phyloP scores from a whole-genome alignment of 306 rosid genomes.

The Lithocarpus polystachyus region DNA sequence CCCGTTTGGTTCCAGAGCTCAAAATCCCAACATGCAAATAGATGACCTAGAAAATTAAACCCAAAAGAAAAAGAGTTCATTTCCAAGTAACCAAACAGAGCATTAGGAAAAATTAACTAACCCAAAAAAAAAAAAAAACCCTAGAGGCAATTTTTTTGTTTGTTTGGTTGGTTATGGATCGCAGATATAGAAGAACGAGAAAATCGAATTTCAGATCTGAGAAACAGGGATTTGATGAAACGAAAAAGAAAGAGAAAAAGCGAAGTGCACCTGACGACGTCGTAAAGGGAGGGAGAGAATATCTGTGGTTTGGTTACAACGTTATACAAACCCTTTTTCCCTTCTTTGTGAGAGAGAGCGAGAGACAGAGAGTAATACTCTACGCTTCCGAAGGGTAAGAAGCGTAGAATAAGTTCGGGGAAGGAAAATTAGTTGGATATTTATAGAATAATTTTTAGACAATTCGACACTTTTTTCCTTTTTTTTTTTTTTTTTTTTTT shows the following conservation, averaged over 20 bases:
- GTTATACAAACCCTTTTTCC: too few relatives aligned
- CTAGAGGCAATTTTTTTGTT: constrained; percentile 18
- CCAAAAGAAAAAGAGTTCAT: constrained; percentile 8
- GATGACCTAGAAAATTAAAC: neutral
- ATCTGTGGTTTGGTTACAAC: too few relatives aligned
- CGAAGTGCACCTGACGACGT: constrained; percentile 24
- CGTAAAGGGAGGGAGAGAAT: neutral
- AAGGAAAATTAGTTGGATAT: neutral
- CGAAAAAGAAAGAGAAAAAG: neutral
- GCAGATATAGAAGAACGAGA: neutral
- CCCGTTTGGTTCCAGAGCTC: neutral
- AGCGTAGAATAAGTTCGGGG: constrained; percentile 35
- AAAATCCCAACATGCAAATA: neutral
- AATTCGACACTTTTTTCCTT: too few relatives aligned
- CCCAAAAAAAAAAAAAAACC: constrained; percentile 2
- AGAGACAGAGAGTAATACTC: neutral
- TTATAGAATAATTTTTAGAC: constrained; percentile 25
- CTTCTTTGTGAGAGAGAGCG: neutral
- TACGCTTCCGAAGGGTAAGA: constrained; percentile 48
- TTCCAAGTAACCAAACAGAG: neutral
- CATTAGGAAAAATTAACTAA: neutral
- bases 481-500: too few relatives aligned
- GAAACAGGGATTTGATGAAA: neutral
- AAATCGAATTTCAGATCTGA: constrained; percentile 32
- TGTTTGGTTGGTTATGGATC: neutral